Conservation (phyloP, 345 rosid genomes). For the Populus davidiana region DNA sequence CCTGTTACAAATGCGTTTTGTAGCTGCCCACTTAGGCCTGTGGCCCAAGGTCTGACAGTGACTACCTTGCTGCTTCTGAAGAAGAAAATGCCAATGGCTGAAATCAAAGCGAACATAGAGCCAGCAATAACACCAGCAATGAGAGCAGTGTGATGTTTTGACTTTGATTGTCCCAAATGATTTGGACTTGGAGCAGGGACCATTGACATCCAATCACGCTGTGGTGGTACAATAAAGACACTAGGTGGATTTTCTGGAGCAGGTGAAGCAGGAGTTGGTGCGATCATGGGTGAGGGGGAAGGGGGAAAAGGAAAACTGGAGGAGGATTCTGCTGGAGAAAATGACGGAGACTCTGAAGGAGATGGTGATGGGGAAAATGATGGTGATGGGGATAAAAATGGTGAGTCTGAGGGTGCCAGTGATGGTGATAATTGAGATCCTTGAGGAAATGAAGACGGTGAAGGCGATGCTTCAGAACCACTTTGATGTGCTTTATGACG, state of each 20-base stretch:
- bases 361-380: constrained; percentile 30
- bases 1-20: constrained; percentile 79
- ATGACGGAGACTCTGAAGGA: constrained; percentile 27
- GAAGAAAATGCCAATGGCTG: constrained; percentile 38
- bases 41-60: constrained; percentile 82
- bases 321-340: constrained; percentile 33
- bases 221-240: constrained; percentile 24
- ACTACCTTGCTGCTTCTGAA: constrained; percentile 58
- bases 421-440: constrained; percentile 22
- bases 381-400: constrained; percentile 1
- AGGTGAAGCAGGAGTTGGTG: constrained; percentile 26
- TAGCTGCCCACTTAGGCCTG: constrained; percentile 87
- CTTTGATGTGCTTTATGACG: neutral
- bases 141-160: constrained; percentile 27
- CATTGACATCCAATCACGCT: constrained; percentile 1
- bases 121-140: constrained; percentile 50
- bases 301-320: constrained; percentile 26
- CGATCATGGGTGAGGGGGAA: constrained; percentile 33
- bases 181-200: constrained; percentile 37
- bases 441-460: constrained; percentile 15
- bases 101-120: constrained; percentile 31
- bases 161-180: constrained; percentile 18
- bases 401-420: constrained; percentile 25
- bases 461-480: constrained; percentile 16
- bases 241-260: constrained; percentile 7